phyloP scores from a whole-genome alignment of 2,329 filamentous ascomycete species.

The Dichotomopilus funicola region DNA sequence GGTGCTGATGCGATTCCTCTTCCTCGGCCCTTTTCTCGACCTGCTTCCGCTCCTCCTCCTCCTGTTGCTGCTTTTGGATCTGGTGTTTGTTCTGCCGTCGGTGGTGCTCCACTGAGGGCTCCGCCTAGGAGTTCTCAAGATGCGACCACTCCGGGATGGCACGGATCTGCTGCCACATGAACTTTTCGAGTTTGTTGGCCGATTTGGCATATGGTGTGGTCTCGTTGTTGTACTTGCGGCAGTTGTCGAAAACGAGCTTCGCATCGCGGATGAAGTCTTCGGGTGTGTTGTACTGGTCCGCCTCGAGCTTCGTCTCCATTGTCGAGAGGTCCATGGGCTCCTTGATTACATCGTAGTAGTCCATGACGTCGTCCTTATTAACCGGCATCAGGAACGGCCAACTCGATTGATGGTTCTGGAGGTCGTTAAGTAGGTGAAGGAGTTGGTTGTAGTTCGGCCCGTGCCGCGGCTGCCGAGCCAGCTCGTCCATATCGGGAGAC shows the following conservation, averaged over 20 bases:
- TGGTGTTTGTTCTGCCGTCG: too few species aligned
- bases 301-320: conserved; percentile 93
- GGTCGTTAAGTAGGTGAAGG: conserved; percentile 83
- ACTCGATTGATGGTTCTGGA: conserved; percentile 86
- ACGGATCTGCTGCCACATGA: conserved; percentile 89
- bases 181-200: conserved; percentile 87
- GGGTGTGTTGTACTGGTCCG: conserved; percentile 82
- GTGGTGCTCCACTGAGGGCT: not conserved
- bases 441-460: conserved; percentile 95
- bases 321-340: conserved; percentile 95
- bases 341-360: conserved; percentile 98
- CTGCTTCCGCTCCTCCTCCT: too few species aligned
- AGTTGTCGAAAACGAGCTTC: conserved; percentile 87
- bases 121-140: conserved; percentile 23
- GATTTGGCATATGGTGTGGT: conserved; percentile 92
- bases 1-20: too few species aligned
- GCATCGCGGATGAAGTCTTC: conserved; percentile 91
- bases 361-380: conserved; percentile 91
- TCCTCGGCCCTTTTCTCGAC: too few species aligned
- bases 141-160: conserved; percentile 89
- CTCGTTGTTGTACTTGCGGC: conserved; percentile 92
- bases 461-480: conserved; percentile 88
- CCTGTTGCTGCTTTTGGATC: too few species aligned
- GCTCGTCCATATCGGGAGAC: conserved; percentile 96
- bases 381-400: conserved; percentile 96